A percentile compares a stretch with the other conserved stretches of the same genome.
Evolutionary conservation across 2,329 filamentous ascomycete species (phyloP).

Genomic region (Diaporthe amygdali): DNA sequence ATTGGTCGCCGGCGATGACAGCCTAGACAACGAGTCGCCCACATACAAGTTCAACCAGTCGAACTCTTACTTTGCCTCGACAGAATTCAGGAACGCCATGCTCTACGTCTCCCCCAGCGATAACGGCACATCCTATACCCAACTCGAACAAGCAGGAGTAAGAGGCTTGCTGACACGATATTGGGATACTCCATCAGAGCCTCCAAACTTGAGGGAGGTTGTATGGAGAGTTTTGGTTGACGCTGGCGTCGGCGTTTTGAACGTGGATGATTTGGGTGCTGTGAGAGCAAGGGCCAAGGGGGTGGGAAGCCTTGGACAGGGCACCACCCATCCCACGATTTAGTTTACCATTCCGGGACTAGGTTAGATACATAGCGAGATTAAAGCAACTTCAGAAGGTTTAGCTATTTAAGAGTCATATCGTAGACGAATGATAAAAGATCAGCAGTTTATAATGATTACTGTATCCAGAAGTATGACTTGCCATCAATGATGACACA

Average conservation of each 20-base stretch:
- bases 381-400: too few species aligned
- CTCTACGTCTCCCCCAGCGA: not conserved
- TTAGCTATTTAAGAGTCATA: too few species aligned
- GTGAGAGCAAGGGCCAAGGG: constrained; percentile 1
- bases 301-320: not conserved
- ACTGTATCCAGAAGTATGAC: too few species aligned
- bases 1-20: not conserved
- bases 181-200: not conserved
- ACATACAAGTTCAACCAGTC: constrained; percentile 7
- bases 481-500: too few species aligned
- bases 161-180: constrained; percentile 9
- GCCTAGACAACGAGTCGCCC: not conserved
- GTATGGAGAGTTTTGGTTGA: constrained; percentile 4
- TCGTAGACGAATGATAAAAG: too few species aligned
- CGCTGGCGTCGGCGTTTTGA: not conserved
- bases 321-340: not conserved
- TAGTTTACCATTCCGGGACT: not conserved
- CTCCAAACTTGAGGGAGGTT: constrained; percentile 1
- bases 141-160: not conserved
- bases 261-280: not conserved
- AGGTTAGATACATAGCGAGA: too few species aligned
- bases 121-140: not conserved
- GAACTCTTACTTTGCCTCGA: constrained; percentile 3
- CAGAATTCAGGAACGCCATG: constrained; percentile 1
- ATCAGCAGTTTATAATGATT: too few species aligned